A percentile compares a stretch with the other conserved stretches of the same genome.
Conservation (phyloP, 2,329 filamentous ascomycete genomes). For the Fusarium dlaminii region DNA sequence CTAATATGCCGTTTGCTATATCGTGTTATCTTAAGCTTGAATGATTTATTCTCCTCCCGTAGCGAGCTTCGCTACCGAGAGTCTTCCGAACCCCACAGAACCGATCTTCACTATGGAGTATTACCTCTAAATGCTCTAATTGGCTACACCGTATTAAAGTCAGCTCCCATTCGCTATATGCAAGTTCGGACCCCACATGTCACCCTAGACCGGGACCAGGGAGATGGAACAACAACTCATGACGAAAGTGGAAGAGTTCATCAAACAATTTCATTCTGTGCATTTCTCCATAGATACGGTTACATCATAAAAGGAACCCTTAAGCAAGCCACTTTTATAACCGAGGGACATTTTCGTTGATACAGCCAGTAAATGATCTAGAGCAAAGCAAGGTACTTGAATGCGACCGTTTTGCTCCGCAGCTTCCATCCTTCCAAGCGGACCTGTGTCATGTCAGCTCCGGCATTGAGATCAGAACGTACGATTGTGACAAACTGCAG, state of each 20-base stretch:
- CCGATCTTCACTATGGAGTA: fast-evolving
- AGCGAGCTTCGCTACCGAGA: neutral
- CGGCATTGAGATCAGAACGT: neutral
- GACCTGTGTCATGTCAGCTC: too few species aligned
- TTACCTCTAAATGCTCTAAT: neutral
- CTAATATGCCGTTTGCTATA: neutral
- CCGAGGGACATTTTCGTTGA: neutral
- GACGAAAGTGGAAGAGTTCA: neutral
- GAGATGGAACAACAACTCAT: neutral
- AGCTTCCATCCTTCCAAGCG: neutral
- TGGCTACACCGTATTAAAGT: neutral
- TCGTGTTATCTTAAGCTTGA: neutral
- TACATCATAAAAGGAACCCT: neutral
- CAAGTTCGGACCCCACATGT: fast-evolving
- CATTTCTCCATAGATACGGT: neutral
- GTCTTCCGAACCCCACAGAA: neutral
- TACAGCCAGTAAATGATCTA: neutral
- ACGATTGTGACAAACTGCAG: neutral
- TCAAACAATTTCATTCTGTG: too few species aligned
- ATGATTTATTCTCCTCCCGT: neutral
- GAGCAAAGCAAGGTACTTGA: fast-evolving
- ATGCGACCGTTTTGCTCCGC: fast-evolving
- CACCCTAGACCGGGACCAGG: neutral
- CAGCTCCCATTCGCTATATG: neutral
- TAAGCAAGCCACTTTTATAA: neutral